Conservation (phyloP, 768 basidiomycete genomes). For the Trametes cinnabarina region DNA sequence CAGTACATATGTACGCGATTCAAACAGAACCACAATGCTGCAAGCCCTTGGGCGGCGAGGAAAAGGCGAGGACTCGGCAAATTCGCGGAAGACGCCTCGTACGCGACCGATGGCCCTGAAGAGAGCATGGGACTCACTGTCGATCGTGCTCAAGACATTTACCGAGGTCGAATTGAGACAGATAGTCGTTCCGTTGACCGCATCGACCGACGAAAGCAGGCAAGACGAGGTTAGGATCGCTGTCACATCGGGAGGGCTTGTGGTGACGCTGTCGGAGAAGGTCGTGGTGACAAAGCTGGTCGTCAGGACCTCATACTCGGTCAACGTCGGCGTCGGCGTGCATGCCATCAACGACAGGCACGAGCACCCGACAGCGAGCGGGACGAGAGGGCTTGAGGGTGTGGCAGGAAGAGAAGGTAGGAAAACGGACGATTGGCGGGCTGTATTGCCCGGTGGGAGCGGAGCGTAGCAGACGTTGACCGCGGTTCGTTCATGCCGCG, state of each 20-base stretch:
- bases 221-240: conserved; percentile 35
- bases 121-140: conserved; percentile 31
- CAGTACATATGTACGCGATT: background rate
- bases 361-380: background rate
- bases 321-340: conserved; percentile 42
- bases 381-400: background rate
- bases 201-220: conserved; percentile 29
- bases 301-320: conserved; percentile 39
- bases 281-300: conserved; percentile 37
- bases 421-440: conserved; percentile 2
- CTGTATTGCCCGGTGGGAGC: background rate
- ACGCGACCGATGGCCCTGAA: background rate
- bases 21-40: too few species aligned
- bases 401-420: too few species aligned
- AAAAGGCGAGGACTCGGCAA: background rate
- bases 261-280: conserved; percentile 35
- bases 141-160: conserved; percentile 33
- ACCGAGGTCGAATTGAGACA: conserved; percentile 29
- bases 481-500: conserved; percentile 1
- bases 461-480: background rate
- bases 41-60: too few species aligned
- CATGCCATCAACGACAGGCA: conserved; percentile 35
- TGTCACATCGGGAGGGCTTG: conserved; percentile 32
- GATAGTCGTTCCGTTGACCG: conserved; percentile 22
- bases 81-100: background rate